Percentiles rank a stretch among this genome's conserved stretches.
Conservation (phyloP, 345 rosid genomes). For the Citrus maxima region DNA sequence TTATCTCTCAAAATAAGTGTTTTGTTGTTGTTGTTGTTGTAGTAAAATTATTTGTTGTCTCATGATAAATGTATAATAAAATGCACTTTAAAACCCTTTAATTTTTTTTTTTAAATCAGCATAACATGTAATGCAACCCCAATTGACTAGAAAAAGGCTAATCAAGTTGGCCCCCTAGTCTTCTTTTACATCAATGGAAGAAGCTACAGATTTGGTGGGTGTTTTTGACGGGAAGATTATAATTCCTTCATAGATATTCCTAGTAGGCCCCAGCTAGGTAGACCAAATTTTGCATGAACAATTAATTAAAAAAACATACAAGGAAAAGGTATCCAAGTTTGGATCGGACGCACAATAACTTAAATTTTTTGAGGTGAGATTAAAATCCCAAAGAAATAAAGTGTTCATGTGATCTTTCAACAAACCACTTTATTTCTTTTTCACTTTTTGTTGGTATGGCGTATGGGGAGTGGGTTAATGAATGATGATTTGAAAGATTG, state of each 20-base stretch:
- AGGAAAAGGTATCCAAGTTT: background rate
- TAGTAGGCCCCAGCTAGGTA: background rate
- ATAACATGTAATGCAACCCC: background rate
- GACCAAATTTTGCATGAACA: background rate
- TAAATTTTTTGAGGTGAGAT: background rate
- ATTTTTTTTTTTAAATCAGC: background rate
- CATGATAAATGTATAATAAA: too few relatives aligned
- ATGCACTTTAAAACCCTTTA: background rate
- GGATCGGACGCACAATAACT: background rate
- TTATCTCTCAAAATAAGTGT: too few relatives aligned
- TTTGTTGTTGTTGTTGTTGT: too few relatives aligned
- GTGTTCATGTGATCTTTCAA: too few relatives aligned
- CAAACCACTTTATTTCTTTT: too few relatives aligned
- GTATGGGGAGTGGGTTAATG: background rate
- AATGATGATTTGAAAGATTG: background rate
- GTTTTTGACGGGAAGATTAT: background rate
- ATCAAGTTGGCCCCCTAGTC: background rate
- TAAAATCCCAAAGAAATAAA: too few relatives aligned
- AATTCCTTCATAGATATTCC: background rate
- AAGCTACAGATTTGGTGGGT: background rate
- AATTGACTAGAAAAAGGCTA: background rate
- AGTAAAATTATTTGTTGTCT: too few relatives aligned
- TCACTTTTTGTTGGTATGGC: too few relatives aligned
- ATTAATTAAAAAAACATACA: background rate
- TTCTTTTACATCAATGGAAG: background rate